Base-by-base conservation (phyloP, 2,329 filamentous ascomycete genomes). In the Dactylellina leptospora region DNA sequence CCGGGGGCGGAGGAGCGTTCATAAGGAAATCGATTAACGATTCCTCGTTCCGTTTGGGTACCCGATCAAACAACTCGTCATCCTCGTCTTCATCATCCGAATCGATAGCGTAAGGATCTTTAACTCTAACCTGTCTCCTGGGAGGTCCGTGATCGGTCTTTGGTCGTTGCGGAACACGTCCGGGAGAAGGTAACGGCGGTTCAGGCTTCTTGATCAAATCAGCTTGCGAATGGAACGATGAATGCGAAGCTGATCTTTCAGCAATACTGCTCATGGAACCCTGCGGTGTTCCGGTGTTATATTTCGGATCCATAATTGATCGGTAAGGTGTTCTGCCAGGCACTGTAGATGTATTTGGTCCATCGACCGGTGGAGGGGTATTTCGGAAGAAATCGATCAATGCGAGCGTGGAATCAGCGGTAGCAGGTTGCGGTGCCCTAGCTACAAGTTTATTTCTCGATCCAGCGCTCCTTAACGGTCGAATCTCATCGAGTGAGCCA, bases 61-160 rank as follows among this genome's bases (percentile, higher is more conserved):
- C 40, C 23, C 36, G 56, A 25, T 55, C 55, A 20, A 56, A 69
- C 13, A 60, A 59, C 22, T 77, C 75, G n/a, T 76, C 74, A 4
- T 79, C 78, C 28, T 80, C 78, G 51, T 80, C 79, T 30, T 81
- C 79, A 45, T 80, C 84, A 6, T 88, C 83, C 3, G 87, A 83
- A 77, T 97, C 93, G 74, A 97, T 91, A n/a, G 92, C 91, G 75
- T 97, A 97, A 0, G 93, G 95, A 77, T 99, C 95, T 63, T 86
- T 90, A 55, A 92, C 87, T 25, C 91, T 87, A 47, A 89, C 86
- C 45, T 89, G 90, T 77, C 90, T 96, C 59, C 90, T 86, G 76
- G 86, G 85, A 3, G 91, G 89, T 78, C 87, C 84, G 79, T 83
- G 74, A 40, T 66, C 60, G 8, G 75, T 70, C n/a, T 53, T 59